phyloP scores from a whole-genome alignment of 805 yeast species.

The Metschnikowia lunata region DNA sequence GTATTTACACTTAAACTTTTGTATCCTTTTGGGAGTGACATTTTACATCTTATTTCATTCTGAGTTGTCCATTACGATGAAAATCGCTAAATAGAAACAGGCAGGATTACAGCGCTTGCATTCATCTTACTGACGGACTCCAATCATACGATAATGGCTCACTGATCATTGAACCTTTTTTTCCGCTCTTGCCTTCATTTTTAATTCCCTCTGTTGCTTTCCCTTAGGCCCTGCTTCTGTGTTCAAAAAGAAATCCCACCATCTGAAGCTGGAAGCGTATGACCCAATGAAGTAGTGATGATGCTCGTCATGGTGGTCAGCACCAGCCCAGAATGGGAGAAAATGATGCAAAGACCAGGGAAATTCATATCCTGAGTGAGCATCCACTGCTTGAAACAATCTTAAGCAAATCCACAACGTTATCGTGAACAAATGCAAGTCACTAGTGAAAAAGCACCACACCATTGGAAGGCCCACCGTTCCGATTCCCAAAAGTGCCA shows the following conservation, averaged over 20 bases:
- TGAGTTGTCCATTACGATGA: too few relatives aligned
- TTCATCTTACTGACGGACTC: too few relatives aligned
- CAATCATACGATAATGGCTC: too few relatives aligned
- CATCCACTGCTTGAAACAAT: constrained; percentile 93
- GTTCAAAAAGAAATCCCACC: constrained; percentile 86
- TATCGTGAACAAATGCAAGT: constrained; percentile 82
- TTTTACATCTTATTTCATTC: too few relatives aligned
- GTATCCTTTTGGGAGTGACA: too few relatives aligned
- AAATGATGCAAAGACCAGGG: constrained; percentile 94
- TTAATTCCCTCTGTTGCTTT: constrained; percentile 65
- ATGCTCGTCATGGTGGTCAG: constrained; percentile 96
- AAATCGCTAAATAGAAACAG: too few relatives aligned
- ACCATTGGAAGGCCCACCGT: constrained; percentile 93
- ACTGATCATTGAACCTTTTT: constrained; percentile 18
- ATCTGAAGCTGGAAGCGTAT: constrained; percentile 90
- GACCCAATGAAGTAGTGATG: constrained; percentile 95
- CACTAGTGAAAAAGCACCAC: constrained; percentile 60
- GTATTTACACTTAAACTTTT: too few relatives aligned
- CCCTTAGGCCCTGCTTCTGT: constrained; percentile 91
- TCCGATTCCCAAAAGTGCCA: constrained; percentile 85
- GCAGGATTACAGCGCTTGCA: too few relatives aligned
- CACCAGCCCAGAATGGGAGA: constrained; percentile 97
- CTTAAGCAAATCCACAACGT: constrained; percentile 84
- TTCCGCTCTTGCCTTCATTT: constrained; percentile 55
- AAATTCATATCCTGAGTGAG: constrained; percentile 97